These are phyloP conservation scores for Entomortierella beljakovae DNA, from an alignment of 192 early-diverging fungal genomes.

Conservation along the genomic window DNA sequence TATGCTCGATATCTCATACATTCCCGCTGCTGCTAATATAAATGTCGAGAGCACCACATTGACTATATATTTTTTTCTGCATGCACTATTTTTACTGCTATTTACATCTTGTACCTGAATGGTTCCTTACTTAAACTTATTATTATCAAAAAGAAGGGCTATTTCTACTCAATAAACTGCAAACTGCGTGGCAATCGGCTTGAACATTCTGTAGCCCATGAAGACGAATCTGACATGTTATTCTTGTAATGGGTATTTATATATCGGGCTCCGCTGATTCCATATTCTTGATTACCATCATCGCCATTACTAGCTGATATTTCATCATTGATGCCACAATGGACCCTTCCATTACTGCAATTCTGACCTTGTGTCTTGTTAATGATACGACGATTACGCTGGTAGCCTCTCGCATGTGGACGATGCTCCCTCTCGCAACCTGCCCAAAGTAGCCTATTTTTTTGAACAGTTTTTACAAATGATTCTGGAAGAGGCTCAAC, in stretches of 20 bases:
- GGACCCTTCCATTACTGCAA: too few relatives aligned
- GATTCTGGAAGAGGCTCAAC: slow-evolving; percentile 47
- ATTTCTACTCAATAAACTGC: slow-evolving; percentile 41
- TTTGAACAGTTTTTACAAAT: slow-evolving; percentile 35
- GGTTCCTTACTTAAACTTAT: too few relatives aligned
- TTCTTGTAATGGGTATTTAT: slow-evolving; percentile 15
- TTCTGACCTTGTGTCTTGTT: neutral
- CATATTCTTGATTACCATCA: neutral
- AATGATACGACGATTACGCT: neutral
- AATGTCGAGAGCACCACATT: too few relatives aligned
- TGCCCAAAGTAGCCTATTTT: slow-evolving; percentile 21
- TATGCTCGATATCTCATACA: too few relatives aligned
- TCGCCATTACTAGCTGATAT: too few relatives aligned
- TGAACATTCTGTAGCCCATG: slow-evolving; percentile 36
- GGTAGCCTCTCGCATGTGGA: neutral
- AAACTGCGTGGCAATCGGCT: slow-evolving; percentile 46
- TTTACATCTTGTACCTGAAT: too few relatives aligned
- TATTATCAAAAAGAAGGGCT: too few relatives aligned
- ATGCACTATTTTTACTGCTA: too few relatives aligned
- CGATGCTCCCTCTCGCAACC: slow-evolving; percentile 30
- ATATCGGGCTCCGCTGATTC: too few relatives aligned
- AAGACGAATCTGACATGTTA: slow-evolving; percentile 16
- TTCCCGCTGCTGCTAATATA: too few relatives aligned
- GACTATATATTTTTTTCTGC: too few relatives aligned
- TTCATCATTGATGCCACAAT: too few relatives aligned